Evolutionary conservation across 208 protist genomes (phyloP).

Genomic region (Trypanosoma rangeli): DNA sequence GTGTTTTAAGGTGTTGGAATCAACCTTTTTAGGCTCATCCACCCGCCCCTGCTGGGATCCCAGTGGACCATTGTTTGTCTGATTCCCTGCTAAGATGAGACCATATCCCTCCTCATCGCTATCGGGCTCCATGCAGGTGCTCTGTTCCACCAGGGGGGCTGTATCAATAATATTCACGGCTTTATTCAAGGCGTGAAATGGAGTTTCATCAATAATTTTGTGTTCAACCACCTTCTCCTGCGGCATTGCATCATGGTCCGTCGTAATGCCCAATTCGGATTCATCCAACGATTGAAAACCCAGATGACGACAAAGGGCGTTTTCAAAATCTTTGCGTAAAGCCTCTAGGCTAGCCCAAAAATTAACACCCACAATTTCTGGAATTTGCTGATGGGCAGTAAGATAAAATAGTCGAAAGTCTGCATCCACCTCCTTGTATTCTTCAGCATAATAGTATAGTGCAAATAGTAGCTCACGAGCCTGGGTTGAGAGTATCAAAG

Average conservation of each 20-base stretch:
- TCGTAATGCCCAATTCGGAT: not conserved
- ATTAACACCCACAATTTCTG: slow-evolving; percentile 83
- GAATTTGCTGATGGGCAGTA: slow-evolving; percentile 79
- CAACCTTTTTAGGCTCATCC: not conserved
- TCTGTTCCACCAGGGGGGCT: slow-evolving; percentile 60
- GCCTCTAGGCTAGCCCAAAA: slow-evolving; percentile 80
- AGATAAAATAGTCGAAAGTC: slow-evolving; percentile 89
- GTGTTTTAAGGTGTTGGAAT: slow-evolving; percentile 41
- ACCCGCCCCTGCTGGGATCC: too few relatives aligned
- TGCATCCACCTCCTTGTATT: slow-evolving; percentile 77
- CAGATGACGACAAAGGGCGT: slow-evolving; percentile 15
- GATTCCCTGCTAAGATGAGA: slow-evolving; percentile 47
- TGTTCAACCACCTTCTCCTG: not conserved
- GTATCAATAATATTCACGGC: slow-evolving; percentile 55
- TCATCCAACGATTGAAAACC: not conserved
- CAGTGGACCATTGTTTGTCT: not conserved
- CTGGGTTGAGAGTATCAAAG: slow-evolving; percentile 22
- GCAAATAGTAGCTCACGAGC: slow-evolving; percentile 69
- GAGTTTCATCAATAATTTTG: slow-evolving; percentile 33
- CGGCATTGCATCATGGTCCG: not conserved
- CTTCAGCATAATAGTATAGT: slow-evolving; percentile 80
- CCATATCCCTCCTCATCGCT: slow-evolving; percentile 88
- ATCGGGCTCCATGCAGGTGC: slow-evolving; percentile 59
- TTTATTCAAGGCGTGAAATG: slow-evolving; percentile 34
- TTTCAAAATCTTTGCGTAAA: slow-evolving; percentile 47